phyloP scores from a whole-genome alignment of 2,329 filamentous ascomycete species.

The Xylaria polymorpha region DNA sequence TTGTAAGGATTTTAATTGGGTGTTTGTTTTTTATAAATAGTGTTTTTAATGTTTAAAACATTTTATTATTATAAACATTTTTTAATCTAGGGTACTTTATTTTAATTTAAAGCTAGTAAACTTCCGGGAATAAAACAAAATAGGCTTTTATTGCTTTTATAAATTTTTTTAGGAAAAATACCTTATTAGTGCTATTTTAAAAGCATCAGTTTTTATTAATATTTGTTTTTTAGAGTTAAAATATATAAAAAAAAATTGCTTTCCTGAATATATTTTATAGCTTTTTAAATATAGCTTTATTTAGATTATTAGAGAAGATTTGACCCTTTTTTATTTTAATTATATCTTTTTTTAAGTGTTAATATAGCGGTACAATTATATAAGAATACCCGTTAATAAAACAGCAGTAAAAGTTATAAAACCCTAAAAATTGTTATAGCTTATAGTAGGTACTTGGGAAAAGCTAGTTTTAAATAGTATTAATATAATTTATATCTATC shows the following conservation, averaged over 20 bases:
- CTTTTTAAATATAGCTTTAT: no score
- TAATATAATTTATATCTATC: not conserved
- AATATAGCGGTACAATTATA: not conserved
- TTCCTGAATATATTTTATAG: no score
- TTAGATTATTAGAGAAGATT: constrained; percentile 13
- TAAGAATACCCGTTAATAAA: constrained; percentile 29
- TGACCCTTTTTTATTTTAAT: constrained; percentile 17
- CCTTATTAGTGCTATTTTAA: constrained; percentile 1
- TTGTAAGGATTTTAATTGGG: no score
- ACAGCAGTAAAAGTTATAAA: constrained; percentile 23
- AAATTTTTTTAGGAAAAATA: not conserved
- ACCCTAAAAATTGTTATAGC: constrained; percentile 19
- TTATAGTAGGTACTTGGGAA: not conserved
- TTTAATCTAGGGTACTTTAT: no score
- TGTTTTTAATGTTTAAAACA: no score
- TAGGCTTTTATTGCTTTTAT: constrained; percentile 1
- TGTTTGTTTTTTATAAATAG: no score
- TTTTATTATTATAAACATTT: no score
- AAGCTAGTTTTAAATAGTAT: no score
- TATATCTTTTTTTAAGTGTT: constrained; percentile 11
- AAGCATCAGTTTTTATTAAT: constrained; percentile 13
- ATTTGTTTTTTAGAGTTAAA: not conserved
- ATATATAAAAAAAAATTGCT: no score
- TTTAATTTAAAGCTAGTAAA: not conserved
- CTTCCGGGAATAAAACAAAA: constrained; percentile 20